phyloP scores from a whole-genome alignment of 2,329 filamentous ascomycete species.

The Aspergillus caelatus region DNA sequence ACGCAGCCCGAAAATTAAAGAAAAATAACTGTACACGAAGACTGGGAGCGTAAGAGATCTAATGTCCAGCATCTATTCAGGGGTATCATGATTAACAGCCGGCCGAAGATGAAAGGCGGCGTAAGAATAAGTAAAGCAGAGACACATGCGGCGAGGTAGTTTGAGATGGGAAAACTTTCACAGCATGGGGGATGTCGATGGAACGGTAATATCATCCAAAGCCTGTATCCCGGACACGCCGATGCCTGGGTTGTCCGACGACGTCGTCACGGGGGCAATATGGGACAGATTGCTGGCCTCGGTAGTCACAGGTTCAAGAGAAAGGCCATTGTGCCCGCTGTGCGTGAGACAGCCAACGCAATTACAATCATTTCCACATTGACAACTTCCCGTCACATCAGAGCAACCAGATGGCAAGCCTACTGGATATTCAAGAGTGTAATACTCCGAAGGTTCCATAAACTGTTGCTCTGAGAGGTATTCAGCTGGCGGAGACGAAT shows the following conservation, averaged over 20 bases:
- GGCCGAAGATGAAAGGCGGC: slow-evolving; percentile 11
- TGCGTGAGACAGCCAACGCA: slow-evolving; percentile 59
- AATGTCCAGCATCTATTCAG: slow-evolving; percentile 19
- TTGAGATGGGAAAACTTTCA: slow-evolving; percentile 10
- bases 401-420: slow-evolving; percentile 45
- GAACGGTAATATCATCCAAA: slow-evolving; percentile 23
- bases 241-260: slow-evolving; percentile 2
- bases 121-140: neutral
- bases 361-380: slow-evolving; percentile 55
- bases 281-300: slow-evolving; percentile 5
- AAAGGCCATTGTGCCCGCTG: slow-evolving; percentile 51
- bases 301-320: slow-evolving; percentile 30
- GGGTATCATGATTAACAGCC: slow-evolving; percentile 37
- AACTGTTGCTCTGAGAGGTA: slow-evolving; percentile 30
- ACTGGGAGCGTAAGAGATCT: slow-evolving; percentile 14
- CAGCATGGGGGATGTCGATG: slow-evolving; percentile 27
- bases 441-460: slow-evolving; percentile 47
- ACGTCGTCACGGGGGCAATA: slow-evolving; percentile 6
- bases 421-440: slow-evolving; percentile 46
- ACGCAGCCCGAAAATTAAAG: neutral
- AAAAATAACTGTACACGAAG: slow-evolving; percentile 8
- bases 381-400: slow-evolving; percentile 54
- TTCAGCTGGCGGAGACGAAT: slow-evolving; percentile 29
- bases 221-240: slow-evolving; percentile 21
- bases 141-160: neutral